Evolutionary conservation across 2,329 filamentous ascomycete genomes (phyloP).

Genomic region (Shiraia bambusicola): DNA sequence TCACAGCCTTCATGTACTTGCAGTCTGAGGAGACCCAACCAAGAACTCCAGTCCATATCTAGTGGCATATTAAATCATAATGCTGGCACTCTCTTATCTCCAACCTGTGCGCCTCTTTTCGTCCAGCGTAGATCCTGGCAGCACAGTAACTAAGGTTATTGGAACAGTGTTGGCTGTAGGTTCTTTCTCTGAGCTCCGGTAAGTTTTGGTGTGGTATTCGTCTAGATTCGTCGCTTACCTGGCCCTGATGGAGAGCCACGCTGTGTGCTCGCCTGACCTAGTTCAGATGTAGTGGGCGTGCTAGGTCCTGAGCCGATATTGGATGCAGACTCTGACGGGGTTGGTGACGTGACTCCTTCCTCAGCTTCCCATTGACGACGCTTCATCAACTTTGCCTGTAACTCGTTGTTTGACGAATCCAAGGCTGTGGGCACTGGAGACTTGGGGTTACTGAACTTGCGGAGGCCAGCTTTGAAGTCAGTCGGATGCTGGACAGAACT

Average conservation of each 20-base stretch:
- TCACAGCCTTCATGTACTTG: no score
- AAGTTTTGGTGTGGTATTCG: no score
- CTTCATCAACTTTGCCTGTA: constrained; percentile 13
- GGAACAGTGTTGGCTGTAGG: no score
- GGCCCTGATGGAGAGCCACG: not conserved
- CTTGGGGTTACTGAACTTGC: no score
- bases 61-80: constrained; percentile 9
- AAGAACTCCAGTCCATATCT: not conserved
- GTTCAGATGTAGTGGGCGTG: constrained; percentile 1
- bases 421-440: no score
- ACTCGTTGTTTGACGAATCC: constrained; percentile 3
- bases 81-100: constrained; percentile 5
- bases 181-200: no score
- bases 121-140: no score
- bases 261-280: not conserved
- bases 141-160: no score
- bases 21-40: no score
- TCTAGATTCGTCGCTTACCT: no score
- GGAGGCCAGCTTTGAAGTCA: not conserved
- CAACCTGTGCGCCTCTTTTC: not conserved
- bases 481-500: constrained; percentile 4
- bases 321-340: constrained; percentile 10
- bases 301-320: constrained; percentile 1
- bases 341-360: constrained; percentile 5
- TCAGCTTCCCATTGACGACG: constrained; percentile 10